Base-by-base conservation (phyloP, 129 eudicot species). In the Scalesia atractyloides region DNA sequence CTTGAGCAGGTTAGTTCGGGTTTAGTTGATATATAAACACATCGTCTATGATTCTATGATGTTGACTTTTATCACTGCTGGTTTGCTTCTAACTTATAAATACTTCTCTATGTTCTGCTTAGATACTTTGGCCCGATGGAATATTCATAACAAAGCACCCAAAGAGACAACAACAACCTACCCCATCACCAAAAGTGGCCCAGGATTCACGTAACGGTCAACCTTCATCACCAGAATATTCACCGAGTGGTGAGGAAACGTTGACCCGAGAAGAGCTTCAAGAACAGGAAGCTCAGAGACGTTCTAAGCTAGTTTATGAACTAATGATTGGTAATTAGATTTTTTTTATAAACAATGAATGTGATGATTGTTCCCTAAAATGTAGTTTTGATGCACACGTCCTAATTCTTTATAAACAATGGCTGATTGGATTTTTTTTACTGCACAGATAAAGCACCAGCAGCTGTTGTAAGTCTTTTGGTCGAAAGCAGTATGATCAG, bases 81-180 rank as follows among this genome's bases (percentile, higher is more conserved):
- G 10, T 53, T 70, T 16, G 17, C 71, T 73, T 69, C 70, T 36
- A 63, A 68, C 46, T 44, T 14, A 12, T 14, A 24, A 14, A 24
- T 24, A 59, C 43, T 13, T 69, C 51, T 46, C 5, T 74, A 22
- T 73, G n/a, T 68, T 83, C 11, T 64, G 54, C 56, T 5, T 75
- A 95, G 99, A 90, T 95, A 76, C 97, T 95, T 64, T 95, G 99
- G 99, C 99, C 97, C 6, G 97, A 95, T 72, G 99, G 99, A 47
- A 88, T 90, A 67, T 95, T 95, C 72, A 62, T 95, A 64, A 95
- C 99, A 18, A 95, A 90, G 84, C 97, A 88, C 81, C 99, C 97
- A 67, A 90, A 73, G 71, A 71, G 89, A 57, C 82, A 79, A 69
- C 79, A 64, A 36, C 89, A 65, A 36, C 89, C 96, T 13, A 67